phyloP scores from a whole-genome alignment of 441 rosid genomes.

The Sinapis alba region DNA sequence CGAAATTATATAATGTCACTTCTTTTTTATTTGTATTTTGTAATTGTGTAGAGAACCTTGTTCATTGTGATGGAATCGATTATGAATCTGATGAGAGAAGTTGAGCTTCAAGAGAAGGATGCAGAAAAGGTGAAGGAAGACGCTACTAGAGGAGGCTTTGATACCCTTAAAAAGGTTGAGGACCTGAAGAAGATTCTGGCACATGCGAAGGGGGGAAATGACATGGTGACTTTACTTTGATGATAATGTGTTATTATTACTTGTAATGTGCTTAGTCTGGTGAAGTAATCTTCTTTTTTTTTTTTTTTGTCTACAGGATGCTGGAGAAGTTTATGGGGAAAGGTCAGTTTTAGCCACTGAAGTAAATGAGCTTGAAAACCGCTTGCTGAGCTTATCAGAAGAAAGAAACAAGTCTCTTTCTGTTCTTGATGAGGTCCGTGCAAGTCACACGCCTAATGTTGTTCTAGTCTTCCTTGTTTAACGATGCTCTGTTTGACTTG shows the following conservation, averaged over 20 bases:
- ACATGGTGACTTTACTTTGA: constrained; percentile 54
- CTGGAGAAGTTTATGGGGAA: constrained; percentile 93
- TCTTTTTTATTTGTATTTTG: constrained; percentile 3
- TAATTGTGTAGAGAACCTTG: constrained; percentile 67
- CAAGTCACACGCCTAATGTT: constrained; percentile 5
- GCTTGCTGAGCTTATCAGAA: constrained; percentile 64
- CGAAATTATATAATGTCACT: not conserved
- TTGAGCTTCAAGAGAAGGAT: constrained; percentile 66
- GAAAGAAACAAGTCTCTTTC: constrained; percentile 77
- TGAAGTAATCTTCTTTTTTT: constrained; percentile 13
- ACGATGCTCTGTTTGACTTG: too few species aligned
- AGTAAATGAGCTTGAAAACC: constrained; percentile 78
- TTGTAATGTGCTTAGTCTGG: too few species aligned
- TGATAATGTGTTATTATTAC: constrained; percentile 18
- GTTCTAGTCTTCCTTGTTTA: not conserved
- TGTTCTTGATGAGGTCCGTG: constrained; percentile 74
- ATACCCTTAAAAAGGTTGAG: constrained; percentile 55
- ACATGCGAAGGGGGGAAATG: constrained; percentile 75
- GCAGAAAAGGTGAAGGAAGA: constrained; percentile 77
- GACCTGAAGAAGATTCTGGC: constrained; percentile 63
- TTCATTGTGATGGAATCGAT: constrained; percentile 77
- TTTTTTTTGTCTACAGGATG: constrained; percentile 55
- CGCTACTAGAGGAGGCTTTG: constrained; percentile 63
- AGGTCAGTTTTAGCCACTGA: constrained; percentile 82
- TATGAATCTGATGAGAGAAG: constrained; percentile 69